Evolutionary conservation across 441 rosid species (phyloP).

Genomic region (Pelargonium myrrhifolium): DNA sequence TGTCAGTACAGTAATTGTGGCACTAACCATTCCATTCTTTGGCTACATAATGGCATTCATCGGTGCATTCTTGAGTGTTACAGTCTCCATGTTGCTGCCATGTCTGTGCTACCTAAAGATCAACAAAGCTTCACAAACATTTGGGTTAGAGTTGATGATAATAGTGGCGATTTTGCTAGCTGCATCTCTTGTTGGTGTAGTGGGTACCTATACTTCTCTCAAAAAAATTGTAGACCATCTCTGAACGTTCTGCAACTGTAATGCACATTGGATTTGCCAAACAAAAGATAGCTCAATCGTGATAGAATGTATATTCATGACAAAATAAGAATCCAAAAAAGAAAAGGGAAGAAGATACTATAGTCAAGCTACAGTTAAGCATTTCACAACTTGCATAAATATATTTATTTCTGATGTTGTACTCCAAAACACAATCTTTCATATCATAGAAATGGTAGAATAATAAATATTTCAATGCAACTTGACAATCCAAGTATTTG

Average conservation of each 20-base stretch:
- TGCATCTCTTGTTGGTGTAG: too few species aligned
- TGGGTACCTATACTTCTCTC: too few species aligned
- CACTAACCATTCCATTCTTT: background rate
- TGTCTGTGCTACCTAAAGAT: background rate
- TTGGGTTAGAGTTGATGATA: too few species aligned
- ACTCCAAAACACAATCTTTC: background rate
- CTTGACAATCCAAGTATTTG: background rate
- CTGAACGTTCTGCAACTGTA: too few species aligned
- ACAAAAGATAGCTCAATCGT: background rate
- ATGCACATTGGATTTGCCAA: background rate
- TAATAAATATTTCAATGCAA: background rate
- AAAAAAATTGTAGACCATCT: too few species aligned
- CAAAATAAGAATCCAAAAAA: background rate
- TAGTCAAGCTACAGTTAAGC: background rate
- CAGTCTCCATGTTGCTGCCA: background rate
- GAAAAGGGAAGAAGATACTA: background rate
- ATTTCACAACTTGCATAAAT: background rate
- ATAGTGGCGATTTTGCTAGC: too few species aligned
- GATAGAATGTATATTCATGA: background rate
- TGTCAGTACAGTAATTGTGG: conserved; percentile 23
- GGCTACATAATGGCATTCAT: background rate
- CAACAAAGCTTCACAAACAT: too few species aligned
- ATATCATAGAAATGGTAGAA: background rate
- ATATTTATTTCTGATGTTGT: background rate
- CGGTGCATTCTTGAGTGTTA: background rate